Evolutionary conservation across 2,329 filamentous ascomycete species (phyloP).

Genomic region (Trichoderma sp.): DNA sequence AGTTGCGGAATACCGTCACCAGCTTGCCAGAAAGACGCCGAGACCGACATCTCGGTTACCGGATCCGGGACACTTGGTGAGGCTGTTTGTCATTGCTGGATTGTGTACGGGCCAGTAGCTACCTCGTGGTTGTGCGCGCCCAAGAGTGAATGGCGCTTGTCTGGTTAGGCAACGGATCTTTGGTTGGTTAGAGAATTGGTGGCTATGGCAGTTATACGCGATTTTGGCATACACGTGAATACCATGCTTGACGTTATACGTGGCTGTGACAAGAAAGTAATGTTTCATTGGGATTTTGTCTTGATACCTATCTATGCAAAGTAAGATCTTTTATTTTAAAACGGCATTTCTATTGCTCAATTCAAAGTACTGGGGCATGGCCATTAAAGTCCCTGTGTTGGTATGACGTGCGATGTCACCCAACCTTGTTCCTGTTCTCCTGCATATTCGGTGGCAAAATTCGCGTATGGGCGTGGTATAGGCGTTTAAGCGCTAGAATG

Average conservation of each 20-base stretch:
- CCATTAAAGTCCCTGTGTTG: neutral
- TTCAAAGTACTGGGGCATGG: neutral
- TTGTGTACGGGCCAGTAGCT: neutral
- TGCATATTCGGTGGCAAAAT: neutral
- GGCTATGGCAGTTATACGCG: neutral
- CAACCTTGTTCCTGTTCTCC: neutral
- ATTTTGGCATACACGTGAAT: neutral
- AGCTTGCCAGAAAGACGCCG: neutral
- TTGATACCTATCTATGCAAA: neutral
- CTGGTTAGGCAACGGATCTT: neutral
- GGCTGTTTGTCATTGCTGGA: neutral
- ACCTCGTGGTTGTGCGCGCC: neutral
- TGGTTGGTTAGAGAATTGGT: neutral
- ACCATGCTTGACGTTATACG: neutral
- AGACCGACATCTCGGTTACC: neutral
- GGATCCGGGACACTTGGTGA: too few relatives aligned
- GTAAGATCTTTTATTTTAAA: neutral
- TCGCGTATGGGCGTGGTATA: neutral
- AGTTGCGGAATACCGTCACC: neutral
- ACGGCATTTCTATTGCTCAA: neutral
- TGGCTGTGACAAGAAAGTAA: neutral
- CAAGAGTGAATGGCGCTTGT: neutral
- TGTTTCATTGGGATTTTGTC: neutral
- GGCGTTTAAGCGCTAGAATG: neutral
- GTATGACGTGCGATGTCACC: neutral